These are phyloP conservation scores for Juglanconis sp. DNA, from an alignment of 2,329 filamentous ascomycete species.

Conservation along the genomic window DNA sequence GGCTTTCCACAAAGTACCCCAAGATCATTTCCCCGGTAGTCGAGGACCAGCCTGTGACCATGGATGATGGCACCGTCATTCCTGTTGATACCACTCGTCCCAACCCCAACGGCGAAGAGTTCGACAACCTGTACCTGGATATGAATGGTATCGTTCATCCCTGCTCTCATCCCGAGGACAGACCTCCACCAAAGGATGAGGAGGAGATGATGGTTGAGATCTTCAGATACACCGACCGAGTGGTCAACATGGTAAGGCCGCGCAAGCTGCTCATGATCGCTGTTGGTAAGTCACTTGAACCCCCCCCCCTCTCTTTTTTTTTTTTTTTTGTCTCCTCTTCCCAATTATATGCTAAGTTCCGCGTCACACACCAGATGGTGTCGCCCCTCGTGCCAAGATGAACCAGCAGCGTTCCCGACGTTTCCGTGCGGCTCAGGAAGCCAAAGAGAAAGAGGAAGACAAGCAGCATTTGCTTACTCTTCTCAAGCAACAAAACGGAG, in stretches of 20 bases:
- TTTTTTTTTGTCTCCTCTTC: not conserved
- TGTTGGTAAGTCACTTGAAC: constrained; percentile 63
- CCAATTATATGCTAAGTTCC: constrained; percentile 25
- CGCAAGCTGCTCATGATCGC: constrained; percentile 96
- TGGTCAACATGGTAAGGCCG: constrained; percentile 97
- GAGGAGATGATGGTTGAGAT: constrained; percentile 99
- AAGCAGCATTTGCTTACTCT: constrained; percentile 85
- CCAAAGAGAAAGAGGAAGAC: constrained; percentile 88
- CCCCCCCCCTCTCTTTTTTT: not conserved
- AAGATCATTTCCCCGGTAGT: constrained; percentile 93
- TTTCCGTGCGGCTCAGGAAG: constrained; percentile 91
- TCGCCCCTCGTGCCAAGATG: constrained; percentile 98
- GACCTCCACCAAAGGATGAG: constrained; percentile 85
- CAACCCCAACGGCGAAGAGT: constrained; percentile 96
- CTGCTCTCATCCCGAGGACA: constrained; percentile 94
- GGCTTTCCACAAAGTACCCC: constrained; percentile 94
- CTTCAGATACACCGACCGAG: constrained; percentile 97
- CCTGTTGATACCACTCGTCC: constrained; percentile 80
- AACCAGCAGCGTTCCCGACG: constrained; percentile 96
- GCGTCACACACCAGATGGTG: constrained; percentile 64
- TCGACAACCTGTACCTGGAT: constrained; percentile 96
- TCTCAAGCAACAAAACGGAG: constrained; percentile 73
- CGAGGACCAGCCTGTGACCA: constrained; percentile 76
- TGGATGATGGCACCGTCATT: constrained; percentile 77
- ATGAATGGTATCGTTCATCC: constrained; percentile 99